Evolutionary conservation across 805 yeast genomes (phyloP), one percentile per base, ranked within the genome.

Genomic region (Barnettozyma salicaria): DNA sequence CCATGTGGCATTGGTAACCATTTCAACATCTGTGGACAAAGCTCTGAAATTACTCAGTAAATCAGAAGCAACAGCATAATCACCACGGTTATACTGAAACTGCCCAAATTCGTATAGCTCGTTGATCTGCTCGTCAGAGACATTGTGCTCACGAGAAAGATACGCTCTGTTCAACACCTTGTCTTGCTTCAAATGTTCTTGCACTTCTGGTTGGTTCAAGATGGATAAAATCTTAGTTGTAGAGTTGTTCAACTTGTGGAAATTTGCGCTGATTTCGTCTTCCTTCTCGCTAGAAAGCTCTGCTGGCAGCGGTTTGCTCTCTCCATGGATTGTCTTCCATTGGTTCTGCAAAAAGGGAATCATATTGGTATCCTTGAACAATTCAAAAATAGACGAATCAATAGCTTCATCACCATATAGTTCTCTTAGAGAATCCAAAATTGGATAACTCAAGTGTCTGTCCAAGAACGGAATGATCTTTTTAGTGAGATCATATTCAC

Each of bases 31-130:
- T 16, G 72, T 68, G 8, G 80, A 73, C 16, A 77, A 59, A 11
- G 72, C 65, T 55, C 79, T 63, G 54, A 76, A 77, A 53, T 74
- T 77, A 49, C 68, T 69, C 46, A 76, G 59, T 37, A 76, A 58
- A 53, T 77, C 81, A 22, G 76, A 66, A 6, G 81, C 78, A 63
- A 70, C 67, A 41, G 59, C 69, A 56, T 76, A 77, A 50, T 75
- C 76, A 47, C 83, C 83, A 55, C 77, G 67, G 58, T 74, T 72
- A 58, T 74, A 77, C 55, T 76, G 79, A 49, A 74, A 67, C 53
- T 75, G 75, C 35, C 80, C 83, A 56, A 69, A 74, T 44, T 73
- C 70, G 55, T 73, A 77, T 32, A 76, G 59, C 40, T 65, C 70
- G 43, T 68, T 58, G 45, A 74, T 71, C 55, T 66, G 67, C 12